Conservation (phyloP, 2,329 filamentous ascomycete species). For the Pseudogymnoascus sp. region DNA sequence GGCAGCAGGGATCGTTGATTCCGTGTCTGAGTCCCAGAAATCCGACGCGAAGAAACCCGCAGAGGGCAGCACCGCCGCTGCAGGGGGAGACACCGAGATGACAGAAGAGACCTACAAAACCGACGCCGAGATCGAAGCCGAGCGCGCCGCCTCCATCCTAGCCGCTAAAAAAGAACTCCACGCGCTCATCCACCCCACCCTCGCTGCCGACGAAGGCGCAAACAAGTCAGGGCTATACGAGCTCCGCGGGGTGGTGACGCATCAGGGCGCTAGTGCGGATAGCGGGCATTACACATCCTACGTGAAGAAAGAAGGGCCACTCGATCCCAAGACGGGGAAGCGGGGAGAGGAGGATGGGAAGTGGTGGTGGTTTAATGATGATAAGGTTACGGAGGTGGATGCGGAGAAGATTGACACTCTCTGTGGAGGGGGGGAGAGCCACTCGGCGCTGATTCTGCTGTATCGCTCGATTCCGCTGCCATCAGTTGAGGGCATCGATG, state of each 20-base stretch:
- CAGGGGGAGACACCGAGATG: slow-evolving; percentile 68
- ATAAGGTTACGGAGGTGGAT: slow-evolving; percentile 89
- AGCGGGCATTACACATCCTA: slow-evolving; percentile 98
- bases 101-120: slow-evolving; percentile 64
- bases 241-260: slow-evolving; percentile 85
- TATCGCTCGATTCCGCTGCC: slow-evolving; percentile 70
- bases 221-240: slow-evolving; percentile 96
- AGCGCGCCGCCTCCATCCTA: slow-evolving; percentile 67
- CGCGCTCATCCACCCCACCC: slow-evolving; percentile 64
- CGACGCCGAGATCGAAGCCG: slow-evolving; percentile 84
- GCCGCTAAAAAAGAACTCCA: slow-evolving; percentile 83
- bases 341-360: slow-evolving; percentile 77
- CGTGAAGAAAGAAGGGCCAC: slow-evolving; percentile 77
- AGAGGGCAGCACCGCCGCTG: slow-evolving; percentile 32
- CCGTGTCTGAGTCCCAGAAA: slow-evolving; percentile 35
- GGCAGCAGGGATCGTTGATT: slow-evolving; percentile 41
- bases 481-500: slow-evolving; percentile 39
- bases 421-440: slow-evolving; percentile 80
- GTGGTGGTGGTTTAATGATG: slow-evolving; percentile 99
- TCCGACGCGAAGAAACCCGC: slow-evolving; percentile 38
- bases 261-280: slow-evolving; percentile 93
- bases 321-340: slow-evolving; percentile 71
- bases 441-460: slow-evolving; percentile 73
- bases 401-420: slow-evolving; percentile 85
- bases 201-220: slow-evolving; percentile 69